Evolutionary conservation across 768 basidiomycete species (phyloP).

Genomic region (Sutorius australiensis): DNA sequence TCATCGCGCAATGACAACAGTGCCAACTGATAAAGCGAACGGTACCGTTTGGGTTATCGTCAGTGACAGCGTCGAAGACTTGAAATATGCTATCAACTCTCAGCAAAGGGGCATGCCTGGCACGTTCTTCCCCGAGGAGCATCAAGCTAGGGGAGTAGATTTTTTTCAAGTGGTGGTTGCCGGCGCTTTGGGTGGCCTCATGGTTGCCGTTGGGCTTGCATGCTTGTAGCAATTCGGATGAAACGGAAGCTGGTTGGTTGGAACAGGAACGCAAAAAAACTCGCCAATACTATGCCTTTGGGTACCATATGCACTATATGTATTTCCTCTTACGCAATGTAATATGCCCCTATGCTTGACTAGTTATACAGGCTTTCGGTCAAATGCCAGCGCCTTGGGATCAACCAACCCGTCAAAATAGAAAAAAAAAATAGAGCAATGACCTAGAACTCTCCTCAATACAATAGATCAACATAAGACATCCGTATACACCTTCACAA

Average conservation of each 20-base stretch:
- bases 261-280: background rate
- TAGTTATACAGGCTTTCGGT: background rate
- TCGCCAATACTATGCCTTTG: slow-evolving; percentile 5
- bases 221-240: slow-evolving; percentile 30
- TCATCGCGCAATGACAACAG: slow-evolving; percentile 20
- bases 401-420: background rate
- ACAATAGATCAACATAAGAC: background rate
- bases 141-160: slow-evolving; percentile 14
- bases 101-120: slow-evolving; percentile 33
- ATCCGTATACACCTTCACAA: slow-evolving; percentile 7
- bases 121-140: slow-evolving; percentile 21
- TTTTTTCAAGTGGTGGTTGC: slow-evolving; percentile 34
- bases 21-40: slow-evolving; percentile 15
- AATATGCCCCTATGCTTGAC: slow-evolving; percentile 14
- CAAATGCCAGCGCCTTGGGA: background rate
- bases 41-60: slow-evolving; percentile 31
- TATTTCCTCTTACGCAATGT: slow-evolving; percentile 9
- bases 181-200: slow-evolving; percentile 31
- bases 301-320: slow-evolving; percentile 13
- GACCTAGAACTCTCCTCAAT: background rate
- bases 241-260: background rate
- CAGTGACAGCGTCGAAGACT: slow-evolving; percentile 31
- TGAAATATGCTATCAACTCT: slow-evolving; percentile 31
- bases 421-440: background rate
- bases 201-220: slow-evolving; percentile 29